Conservation (phyloP, 2,329 filamentous ascomycete species). For the Fusarium pininemorale region DNA sequence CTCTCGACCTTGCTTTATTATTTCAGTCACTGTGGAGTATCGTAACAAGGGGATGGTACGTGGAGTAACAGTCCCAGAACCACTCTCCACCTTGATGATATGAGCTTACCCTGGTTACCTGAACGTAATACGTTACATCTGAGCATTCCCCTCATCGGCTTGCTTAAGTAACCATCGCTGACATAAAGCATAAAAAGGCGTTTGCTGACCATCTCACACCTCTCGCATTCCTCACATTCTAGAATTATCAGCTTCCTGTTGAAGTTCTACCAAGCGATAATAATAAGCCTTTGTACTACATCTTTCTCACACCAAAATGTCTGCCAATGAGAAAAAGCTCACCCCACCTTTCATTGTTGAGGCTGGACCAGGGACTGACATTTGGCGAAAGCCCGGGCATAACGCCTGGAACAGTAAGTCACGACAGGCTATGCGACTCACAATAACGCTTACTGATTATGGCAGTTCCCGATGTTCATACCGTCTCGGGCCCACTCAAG, state of each 20-base stretch:
- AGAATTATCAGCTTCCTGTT: neutral
- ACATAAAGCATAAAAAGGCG: neutral
- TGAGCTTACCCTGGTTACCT: neutral
- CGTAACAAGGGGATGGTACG: neutral
- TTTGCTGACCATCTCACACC: neutral
- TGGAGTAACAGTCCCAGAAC: neutral
- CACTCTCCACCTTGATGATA: neutral
- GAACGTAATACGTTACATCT: neutral
- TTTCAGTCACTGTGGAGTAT: neutral
- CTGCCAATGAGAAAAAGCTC: neutral
- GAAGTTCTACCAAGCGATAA: neutral
- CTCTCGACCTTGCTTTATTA: neutral
- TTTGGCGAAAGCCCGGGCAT: neutral
- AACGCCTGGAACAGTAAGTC: neutral
- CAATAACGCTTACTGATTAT: neutral
- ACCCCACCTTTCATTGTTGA: neutral
- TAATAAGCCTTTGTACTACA: neutral
- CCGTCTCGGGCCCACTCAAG: neutral
- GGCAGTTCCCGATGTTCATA: neutral
- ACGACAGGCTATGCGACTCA: neutral
- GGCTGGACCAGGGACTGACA: neutral
- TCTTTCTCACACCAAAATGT: neutral
- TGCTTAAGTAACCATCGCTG: neutral
- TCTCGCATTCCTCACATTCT: neutral
- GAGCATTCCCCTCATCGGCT: neutral